Percentiles rank a stretch among this genome's conserved stretches.
Evolutionary conservation across 129 eudicot species (phyloP).

Genomic region (Scalesia atractyloides): DNA sequence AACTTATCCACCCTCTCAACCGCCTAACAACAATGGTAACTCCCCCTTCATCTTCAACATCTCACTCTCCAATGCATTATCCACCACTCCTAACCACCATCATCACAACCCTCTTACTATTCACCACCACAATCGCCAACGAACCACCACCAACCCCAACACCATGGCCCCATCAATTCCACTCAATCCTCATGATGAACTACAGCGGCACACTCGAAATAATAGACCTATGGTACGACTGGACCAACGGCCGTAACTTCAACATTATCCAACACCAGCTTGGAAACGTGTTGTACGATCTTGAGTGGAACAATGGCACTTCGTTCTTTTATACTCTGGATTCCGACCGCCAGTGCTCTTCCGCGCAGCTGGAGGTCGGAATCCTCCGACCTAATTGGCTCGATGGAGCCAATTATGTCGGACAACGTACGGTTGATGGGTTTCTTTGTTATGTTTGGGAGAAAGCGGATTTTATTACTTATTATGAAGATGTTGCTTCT

Average conservation of each 20-base stretch:
- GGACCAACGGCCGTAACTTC: constrained; percentile 87
- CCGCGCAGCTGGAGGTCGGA: constrained; percentile 52
- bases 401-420: constrained; percentile 67
- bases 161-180: constrained; percentile 78
- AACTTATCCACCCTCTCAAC: too few relatives aligned
- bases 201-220: constrained; percentile 41
- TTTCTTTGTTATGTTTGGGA: constrained; percentile 77
- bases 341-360: constrained; percentile 32
- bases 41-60: too few relatives aligned
- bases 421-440: constrained; percentile 50
- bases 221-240: constrained; percentile 89
- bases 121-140: background rate
- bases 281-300: constrained; percentile 57
- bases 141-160: constrained; percentile 42
- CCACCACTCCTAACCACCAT: background rate
- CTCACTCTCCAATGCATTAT: background rate
- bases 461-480: constrained; percentile 75
- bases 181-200: constrained; percentile 63
- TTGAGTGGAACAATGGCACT: constrained; percentile 86
- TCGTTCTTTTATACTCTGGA: constrained; percentile 45
- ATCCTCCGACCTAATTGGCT: constrained; percentile 90
- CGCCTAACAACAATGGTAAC: too few relatives aligned
- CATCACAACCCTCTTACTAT: background rate
- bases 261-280: constrained; percentile 78
- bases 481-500: constrained; percentile 72